Evolutionary conservation across 495 filamentous ascomycete species (phyloP).

Genomic region (Penicillium maclennaniae): DNA sequence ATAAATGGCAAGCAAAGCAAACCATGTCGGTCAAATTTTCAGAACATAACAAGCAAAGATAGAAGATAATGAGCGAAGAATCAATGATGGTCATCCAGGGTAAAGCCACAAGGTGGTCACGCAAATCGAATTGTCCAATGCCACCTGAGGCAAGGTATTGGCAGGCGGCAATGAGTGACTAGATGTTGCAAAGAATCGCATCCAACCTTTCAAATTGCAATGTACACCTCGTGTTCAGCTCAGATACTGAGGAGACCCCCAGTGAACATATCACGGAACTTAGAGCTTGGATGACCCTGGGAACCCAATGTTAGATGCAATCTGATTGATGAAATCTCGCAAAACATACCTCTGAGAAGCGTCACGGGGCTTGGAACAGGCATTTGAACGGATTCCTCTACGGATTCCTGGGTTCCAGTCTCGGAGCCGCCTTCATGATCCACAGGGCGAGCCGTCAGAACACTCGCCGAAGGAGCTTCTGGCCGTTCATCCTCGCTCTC

Average conservation of each 20-base stretch:
- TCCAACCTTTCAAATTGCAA: conserved; percentile 33
- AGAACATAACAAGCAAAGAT: conserved; percentile 12
- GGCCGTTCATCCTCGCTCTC: conserved; percentile 78
- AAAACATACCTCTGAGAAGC: conserved; percentile 37
- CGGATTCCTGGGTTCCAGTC: conserved; percentile 33
- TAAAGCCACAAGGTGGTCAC: conserved; percentile 12
- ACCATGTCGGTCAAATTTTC: conserved; percentile 15
- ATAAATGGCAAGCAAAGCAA: conserved; percentile 7
- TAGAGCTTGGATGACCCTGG: conserved; percentile 51
- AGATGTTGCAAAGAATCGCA: conserved; percentile 28
- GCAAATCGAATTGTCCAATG: conserved; percentile 16
- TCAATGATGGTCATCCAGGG: conserved; percentile 9
- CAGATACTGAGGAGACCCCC: conserved; percentile 25
- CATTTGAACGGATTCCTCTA: conserved; percentile 27
- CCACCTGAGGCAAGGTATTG: conserved; percentile 20
- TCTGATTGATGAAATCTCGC: background rate
- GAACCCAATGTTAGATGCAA: background rate
- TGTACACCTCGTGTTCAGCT: conserved; percentile 30
- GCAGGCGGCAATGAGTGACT: conserved; percentile 22
- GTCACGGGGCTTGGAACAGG: conserved; percentile 34
- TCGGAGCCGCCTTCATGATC: conserved; percentile 37
- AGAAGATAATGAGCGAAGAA: conserved; percentile 18
- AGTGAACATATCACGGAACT: conserved; percentile 37
- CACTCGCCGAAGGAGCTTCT: conserved; percentile 61
- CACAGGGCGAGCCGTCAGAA: conserved; percentile 57